phyloP scores from a whole-genome alignment of 345 rosid genomes.

The Erodium maritimum region DNA sequence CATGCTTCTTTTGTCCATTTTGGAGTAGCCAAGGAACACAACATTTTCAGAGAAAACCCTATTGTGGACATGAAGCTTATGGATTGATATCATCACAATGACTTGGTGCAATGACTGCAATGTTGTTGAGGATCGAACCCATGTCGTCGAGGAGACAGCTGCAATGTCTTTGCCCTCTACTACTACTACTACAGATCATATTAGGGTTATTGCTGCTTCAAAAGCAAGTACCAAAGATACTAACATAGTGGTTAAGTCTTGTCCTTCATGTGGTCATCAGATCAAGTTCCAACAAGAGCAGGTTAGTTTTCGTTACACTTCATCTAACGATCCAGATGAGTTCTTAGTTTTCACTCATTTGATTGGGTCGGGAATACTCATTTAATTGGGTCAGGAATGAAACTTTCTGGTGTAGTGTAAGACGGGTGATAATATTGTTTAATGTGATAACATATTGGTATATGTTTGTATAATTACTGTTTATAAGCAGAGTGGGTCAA shows the following conservation, averaged over 20 bases:
- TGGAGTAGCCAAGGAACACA: conserved; percentile 15
- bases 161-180: conserved; percentile 21
- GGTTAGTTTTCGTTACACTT: too few relatives aligned
- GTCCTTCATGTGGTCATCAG: conserved; percentile 93
- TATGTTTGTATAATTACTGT: too few relatives aligned
- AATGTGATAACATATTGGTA: too few relatives aligned
- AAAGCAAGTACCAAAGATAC: conserved; percentile 25
- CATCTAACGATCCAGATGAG: too few relatives aligned
- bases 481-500: conserved; percentile 42
- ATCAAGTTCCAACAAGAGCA: conserved; percentile 70
- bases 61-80: background rate
- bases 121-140: conserved; percentile 24
- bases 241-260: conserved; percentile 23
- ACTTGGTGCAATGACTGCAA: conserved; percentile 89
- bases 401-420: too few relatives aligned
- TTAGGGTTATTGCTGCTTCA: conserved; percentile 11
- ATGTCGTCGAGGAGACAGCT: conserved; percentile 36
- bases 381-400: too few relatives aligned
- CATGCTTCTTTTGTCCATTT: conserved; percentile 17
- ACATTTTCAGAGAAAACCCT: background rate
- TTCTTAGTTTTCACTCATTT: too few relatives aligned
- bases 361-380: too few relatives aligned
- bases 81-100: conserved; percentile 22
- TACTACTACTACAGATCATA: conserved; percentile 12
- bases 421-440: too few relatives aligned